Conservation (phyloP, 768 basidiomycete genomes). For the Mycena polygramma region DNA sequence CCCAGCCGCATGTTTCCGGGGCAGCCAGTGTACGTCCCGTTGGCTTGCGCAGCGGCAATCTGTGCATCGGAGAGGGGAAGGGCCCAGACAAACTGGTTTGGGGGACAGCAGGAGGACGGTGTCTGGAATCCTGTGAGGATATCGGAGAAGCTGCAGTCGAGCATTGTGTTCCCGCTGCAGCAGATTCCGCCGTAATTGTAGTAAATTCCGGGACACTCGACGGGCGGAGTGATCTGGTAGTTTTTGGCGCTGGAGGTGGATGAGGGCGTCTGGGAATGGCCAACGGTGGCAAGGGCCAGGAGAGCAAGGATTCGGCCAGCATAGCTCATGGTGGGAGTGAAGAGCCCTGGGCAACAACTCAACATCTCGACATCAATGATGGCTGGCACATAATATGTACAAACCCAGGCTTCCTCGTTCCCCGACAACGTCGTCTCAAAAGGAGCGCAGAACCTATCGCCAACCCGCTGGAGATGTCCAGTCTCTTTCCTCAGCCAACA, state of each 20-base stretch:
- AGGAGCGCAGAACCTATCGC: neutral
- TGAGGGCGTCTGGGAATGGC: neutral
- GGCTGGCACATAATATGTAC: neutral
- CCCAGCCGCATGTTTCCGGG: slow-evolving; percentile 23
- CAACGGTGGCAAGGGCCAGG: neutral
- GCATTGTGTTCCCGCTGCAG: neutral
- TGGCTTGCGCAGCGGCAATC: slow-evolving; percentile 13
- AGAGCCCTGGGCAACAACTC: neutral
- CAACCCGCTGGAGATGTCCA: neutral
- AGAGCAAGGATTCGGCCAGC: neutral
- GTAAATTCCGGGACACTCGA: neutral
- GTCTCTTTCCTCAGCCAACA: slow-evolving; percentile 24
- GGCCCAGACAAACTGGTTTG: neutral
- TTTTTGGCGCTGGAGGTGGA: slow-evolving; percentile 1
- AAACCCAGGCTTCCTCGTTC: neutral
- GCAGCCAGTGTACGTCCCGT: slow-evolving; percentile 24
- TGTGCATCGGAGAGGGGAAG: slow-evolving; percentile 15
- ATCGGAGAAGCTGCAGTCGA: slow-evolving; percentile 17
- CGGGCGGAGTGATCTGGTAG: slow-evolving; percentile 14
- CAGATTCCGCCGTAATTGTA: slow-evolving; percentile 16
- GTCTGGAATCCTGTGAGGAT: neutral
- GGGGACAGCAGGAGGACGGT: neutral
- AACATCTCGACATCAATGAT: slow-evolving; percentile 1
- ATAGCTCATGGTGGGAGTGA: slow-evolving; percentile 12
- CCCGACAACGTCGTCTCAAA: neutral